Conservation (phyloP, 225 moss, liverwort and hornwort genomes). For the Bryum argenteum region DNA sequence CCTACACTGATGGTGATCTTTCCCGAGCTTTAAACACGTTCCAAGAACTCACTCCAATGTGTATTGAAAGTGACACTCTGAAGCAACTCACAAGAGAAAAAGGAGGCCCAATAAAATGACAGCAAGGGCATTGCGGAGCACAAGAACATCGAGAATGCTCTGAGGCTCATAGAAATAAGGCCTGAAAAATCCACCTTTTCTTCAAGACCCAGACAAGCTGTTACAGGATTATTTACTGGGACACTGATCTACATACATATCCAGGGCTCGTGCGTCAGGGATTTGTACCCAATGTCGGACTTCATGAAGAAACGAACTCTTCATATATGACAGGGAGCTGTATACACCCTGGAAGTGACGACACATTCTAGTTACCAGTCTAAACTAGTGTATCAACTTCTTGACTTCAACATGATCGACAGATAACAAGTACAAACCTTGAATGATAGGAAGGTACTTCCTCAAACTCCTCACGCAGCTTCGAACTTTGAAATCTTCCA, state of each 20-base stretch:
- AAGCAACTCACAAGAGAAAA: constrained; percentile 12
- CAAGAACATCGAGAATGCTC: constrained; percentile 24
- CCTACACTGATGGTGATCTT: not conserved
- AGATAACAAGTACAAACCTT: constrained; percentile 46
- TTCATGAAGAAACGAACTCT: constrained; percentile 31
- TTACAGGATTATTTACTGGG: constrained; percentile 33
- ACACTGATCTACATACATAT: constrained; percentile 37
- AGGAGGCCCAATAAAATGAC: constrained; percentile 14
- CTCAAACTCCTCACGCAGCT: constrained; percentile 23
- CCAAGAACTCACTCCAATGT: not conserved
- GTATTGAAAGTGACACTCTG: not conserved
- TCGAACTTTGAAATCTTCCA: constrained; percentile 20
- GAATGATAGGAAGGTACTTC: constrained; percentile 19
- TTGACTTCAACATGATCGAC: constrained; percentile 29
- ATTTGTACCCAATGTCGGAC: constrained; percentile 28
- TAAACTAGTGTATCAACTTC: constrained; percentile 30
- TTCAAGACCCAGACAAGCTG: constrained; percentile 24
- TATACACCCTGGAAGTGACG: constrained; percentile 23
- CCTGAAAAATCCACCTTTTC: constrained; percentile 22
- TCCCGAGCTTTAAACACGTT: not conserved
- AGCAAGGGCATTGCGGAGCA: constrained; percentile 7
- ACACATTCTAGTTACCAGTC: constrained; percentile 29
- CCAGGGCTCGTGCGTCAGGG: constrained; percentile 24
- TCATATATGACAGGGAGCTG: constrained; percentile 13
- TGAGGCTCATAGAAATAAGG: constrained; percentile 24